phyloP scores from a whole-genome alignment of 805 yeast genomes.

The Zygoascus biomembranicola region DNA sequence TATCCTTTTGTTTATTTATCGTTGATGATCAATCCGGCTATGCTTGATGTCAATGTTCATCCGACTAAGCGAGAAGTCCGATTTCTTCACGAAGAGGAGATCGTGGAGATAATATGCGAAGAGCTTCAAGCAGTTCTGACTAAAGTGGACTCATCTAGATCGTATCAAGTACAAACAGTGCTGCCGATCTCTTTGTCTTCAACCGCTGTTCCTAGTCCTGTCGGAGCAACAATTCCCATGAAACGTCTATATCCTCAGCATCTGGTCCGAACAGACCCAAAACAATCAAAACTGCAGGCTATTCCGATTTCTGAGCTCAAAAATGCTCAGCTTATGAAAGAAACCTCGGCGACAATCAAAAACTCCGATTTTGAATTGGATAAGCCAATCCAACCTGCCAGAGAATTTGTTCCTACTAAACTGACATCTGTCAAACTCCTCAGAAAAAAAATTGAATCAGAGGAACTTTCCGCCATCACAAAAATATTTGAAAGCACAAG shows the following conservation, averaged over 20 bases:
- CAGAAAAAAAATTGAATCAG: slow-evolving; percentile 39
- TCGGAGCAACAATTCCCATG: background rate
- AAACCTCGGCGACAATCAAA: background rate
- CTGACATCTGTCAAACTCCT: slow-evolving; percentile 41
- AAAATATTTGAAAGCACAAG: slow-evolving; percentile 60
- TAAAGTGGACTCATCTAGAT: slow-evolving; percentile 56
- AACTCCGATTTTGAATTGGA: background rate
- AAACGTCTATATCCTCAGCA: slow-evolving; percentile 49
- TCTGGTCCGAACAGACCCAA: slow-evolving; percentile 62
- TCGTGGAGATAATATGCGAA: slow-evolving; percentile 51
- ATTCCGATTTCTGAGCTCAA: slow-evolving; percentile 13
- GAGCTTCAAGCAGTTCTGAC: slow-evolving; percentile 44
- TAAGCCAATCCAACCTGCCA: background rate
- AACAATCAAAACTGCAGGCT: slow-evolving; percentile 47
- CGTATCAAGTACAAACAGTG: slow-evolving; percentile 57
- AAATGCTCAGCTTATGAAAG: background rate
- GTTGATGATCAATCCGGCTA: slow-evolving; percentile 54
- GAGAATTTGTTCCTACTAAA: background rate
- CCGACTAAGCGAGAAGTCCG: slow-evolving; percentile 93
- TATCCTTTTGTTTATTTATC: slow-evolving; percentile 72
- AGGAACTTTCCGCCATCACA: slow-evolving; percentile 48
- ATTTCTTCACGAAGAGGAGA: slow-evolving; percentile 79
- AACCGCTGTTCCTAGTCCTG: background rate
- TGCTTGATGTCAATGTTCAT: slow-evolving; percentile 88
- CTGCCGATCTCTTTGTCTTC: slow-evolving; percentile 24